Evolutionary conservation across 805 yeast species (phyloP), one percentile per base, ranked within the genome.

Genomic region (Wickerhamiella vanderwaltii): DNA sequence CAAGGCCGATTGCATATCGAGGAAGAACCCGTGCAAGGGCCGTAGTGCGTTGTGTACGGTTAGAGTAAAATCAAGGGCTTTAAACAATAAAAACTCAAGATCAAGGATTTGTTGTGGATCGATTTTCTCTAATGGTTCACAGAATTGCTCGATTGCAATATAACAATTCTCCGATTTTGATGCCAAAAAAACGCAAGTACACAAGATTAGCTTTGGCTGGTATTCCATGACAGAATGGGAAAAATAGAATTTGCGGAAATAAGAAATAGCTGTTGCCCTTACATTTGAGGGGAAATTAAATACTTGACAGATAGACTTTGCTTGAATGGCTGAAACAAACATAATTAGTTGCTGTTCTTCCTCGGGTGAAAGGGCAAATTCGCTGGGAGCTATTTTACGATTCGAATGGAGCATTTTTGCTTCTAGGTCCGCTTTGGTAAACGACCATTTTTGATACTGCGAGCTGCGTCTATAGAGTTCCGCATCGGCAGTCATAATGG

Each of bases 151-250:
- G 46, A 88, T 81, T 20, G 94, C 74, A 23, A 91, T 79, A 61
- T 87, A 88, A 58, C 75, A 79, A 61, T 91, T 88, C 55, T 91
- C 98, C 13, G 87, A 74, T 60, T 91, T 91, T 32, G 95, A 87
- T 5, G 96, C 95, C 25, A 91, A 64, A 57, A 86, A 91, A 9
- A 91, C 71, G 48, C 94, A 79, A 1, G 93, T 79, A 41, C 75
- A 64, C 61, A 91, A 68, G 15, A 91, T 69, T 45, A 76, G 72
- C 54, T 83, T 82, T 9, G 98, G 98, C 53, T 84, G 91, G 52
- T 72, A 74, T 49, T 85, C 86, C 85, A 86, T 77, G 20, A 82
- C 88, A 20, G 88, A 77, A 57, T 86, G 76, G 18, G 69, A 69
- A 29, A 91, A 65, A 58, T 78, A 91, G 58, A 91, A 91, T 55